Conservation (phyloP, 225 moss, liverwort and hornwort genomes). For the Marchantia paleacea region DNA sequence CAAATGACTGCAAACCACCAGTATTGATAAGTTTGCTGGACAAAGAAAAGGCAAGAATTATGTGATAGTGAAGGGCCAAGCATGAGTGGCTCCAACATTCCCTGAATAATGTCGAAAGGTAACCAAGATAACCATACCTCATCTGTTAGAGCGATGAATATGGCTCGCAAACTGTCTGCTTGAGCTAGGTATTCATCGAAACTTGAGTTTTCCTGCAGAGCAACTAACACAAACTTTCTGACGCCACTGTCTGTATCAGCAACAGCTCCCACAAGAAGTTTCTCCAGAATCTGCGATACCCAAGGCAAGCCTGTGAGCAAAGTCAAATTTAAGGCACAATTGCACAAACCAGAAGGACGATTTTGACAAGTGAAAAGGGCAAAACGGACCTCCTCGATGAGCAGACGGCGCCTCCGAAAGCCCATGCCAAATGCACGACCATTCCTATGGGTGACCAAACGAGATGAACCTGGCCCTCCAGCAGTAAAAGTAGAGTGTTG, state of each 20-base stretch:
- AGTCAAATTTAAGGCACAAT: background rate
- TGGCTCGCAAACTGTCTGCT: slow-evolving; percentile 94
- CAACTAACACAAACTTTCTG: slow-evolving; percentile 71
- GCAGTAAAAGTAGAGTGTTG: slow-evolving; percentile 77
- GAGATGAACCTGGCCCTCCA: slow-evolving; percentile 54
- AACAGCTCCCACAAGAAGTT: slow-evolving; percentile 82
- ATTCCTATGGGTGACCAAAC: slow-evolving; percentile 75
- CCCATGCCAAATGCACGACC: slow-evolving; percentile 87
- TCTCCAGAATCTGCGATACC: slow-evolving; percentile 76
- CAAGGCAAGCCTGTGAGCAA: background rate
- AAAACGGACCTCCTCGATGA: slow-evolving; percentile 80
- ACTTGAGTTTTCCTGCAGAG: slow-evolving; percentile 63
- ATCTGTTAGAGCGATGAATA: slow-evolving; percentile 96
- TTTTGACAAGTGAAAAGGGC: background rate
- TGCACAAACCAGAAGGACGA: background rate
- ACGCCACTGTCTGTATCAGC: slow-evolving; percentile 90
- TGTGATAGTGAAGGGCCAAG: background rate
- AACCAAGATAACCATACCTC: slow-evolving; percentile 51
- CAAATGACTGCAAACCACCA: slow-evolving; percentile 61
- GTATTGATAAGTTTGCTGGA: background rate
- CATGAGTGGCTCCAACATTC: background rate
- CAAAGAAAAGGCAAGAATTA: background rate
- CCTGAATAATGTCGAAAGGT: background rate
- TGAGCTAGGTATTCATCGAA: slow-evolving; percentile 93
- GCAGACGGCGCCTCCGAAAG: slow-evolving; percentile 77